Evolutionary conservation across 2,329 filamentous ascomycete genomes (phyloP), one percentile per base, ranked within the genome.

Genomic region (Xylaria sp.): DNA sequence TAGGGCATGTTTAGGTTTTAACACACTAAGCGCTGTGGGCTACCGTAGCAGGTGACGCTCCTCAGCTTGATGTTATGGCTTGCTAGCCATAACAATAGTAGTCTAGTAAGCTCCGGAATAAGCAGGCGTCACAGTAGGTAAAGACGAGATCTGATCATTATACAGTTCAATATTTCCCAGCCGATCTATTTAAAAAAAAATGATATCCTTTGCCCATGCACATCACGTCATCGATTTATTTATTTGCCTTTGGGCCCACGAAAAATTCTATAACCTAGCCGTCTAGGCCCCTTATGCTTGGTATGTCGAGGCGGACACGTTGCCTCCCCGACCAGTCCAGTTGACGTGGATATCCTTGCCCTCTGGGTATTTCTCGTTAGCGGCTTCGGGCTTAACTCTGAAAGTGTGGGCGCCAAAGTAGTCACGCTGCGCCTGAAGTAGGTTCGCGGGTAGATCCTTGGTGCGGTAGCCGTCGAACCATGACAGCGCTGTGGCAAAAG

Each of bases 391-490:
- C 89, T 95, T 94, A 82, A 95, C 87, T 73, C 83, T 83, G 89
- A 95, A 95, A 70, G 91, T 95, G 85, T 95, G 91, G 68, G 91
- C 91, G 79, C 95, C 95, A 77, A 99, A 99, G 91, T 98, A 99
- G 80, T 99, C 95, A 85, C 95, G 91, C 87, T 99, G 95, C 60
- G 94, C 95, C 85, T 99, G 95, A 75, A 99, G 88, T 68, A 99
- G 86, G 87, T 98, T 99, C 85, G 95, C 95, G 64, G 95, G 95
- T 71, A 99, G 88, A 78, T 98, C 89, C 86, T 94, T 92, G 79
- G 94, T 93, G 79, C 95, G 91, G 88, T 98, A 97, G 68, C 95
- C 95, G 78, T 99, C 95, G 83, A 96, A 99, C 92, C 96, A 99
- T 76, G 91, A 93, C 74, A 99, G 88, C 51, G 95, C 95, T 64